A percentile compares a stretch with the other conserved stretches of the same genome.
These are phyloP conservation scores for Blastomyces gilchristii DNA, from an alignment of 2,329 filamentous ascomycete species.

Conservation along the genomic window DNA sequence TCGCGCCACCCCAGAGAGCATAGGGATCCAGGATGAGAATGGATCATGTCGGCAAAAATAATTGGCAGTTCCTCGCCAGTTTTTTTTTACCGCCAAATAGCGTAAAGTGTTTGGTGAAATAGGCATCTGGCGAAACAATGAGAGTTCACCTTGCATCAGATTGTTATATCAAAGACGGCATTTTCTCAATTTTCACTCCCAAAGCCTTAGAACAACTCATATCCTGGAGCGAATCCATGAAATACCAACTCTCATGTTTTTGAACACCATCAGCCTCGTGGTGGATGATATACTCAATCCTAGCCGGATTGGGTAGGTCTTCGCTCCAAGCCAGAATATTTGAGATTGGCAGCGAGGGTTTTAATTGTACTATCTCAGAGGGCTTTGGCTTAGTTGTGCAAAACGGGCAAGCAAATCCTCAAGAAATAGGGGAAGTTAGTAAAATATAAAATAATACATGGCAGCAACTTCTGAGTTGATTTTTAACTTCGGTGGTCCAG, in stretches of 20 bases:
- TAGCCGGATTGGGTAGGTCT: slow-evolving; percentile 23
- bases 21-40: background rate
- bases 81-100: no score
- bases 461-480: slow-evolving; percentile 24
- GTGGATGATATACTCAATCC: slow-evolving; percentile 34
- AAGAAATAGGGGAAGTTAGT: background rate
- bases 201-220: slow-evolving; percentile 27
- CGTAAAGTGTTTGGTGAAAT: background rate
- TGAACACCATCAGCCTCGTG: slow-evolving; percentile 27
- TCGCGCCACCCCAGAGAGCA: background rate
- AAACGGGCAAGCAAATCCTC: slow-evolving; percentile 2
- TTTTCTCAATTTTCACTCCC: slow-evolving; percentile 22
- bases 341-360: slow-evolving; percentile 20
- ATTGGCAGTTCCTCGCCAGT: background rate
- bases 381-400: background rate
- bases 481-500: slow-evolving; percentile 20
- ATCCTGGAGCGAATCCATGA: slow-evolving; percentile 26
- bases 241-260: slow-evolving; percentile 26
- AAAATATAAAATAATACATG: slow-evolving; percentile 9
- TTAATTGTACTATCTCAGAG: slow-evolving; percentile 16
- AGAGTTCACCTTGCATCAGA: slow-evolving; percentile 11
- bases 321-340: slow-evolving; percentile 21
- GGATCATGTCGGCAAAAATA: background rate
- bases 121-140: background rate
- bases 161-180: slow-evolving; percentile 21